Percentiles rank a stretch among this genome's conserved stretches.
Evolutionary conservation across 208 protist species (phyloP).

Genomic region (Strigomonas oncopelti): DNA sequence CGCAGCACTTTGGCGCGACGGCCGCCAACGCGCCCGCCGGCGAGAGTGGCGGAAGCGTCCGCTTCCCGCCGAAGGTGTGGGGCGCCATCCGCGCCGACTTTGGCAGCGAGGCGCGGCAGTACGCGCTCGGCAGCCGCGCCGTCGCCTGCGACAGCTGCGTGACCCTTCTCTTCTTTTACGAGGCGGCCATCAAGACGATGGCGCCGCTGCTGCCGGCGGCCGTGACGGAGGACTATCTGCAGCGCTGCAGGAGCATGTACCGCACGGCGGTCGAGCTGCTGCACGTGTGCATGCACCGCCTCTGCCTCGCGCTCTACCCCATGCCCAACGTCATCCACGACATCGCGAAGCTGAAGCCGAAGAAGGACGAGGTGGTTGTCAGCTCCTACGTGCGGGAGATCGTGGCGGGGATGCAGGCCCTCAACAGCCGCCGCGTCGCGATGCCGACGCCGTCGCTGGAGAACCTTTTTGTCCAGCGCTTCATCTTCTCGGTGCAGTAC

Average conservation of each 20-base stretch:
- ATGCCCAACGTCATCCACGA: constrained; percentile 49
- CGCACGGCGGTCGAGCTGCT: constrained; percentile 57
- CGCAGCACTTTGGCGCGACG: constrained; percentile 1
- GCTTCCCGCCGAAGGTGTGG: constrained; percentile 72
- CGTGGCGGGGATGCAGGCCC: constrained; percentile 35
- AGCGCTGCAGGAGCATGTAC: constrained; percentile 43
- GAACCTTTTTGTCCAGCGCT: constrained; percentile 50
- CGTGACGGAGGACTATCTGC: constrained; percentile 34
- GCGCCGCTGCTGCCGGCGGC: constrained; percentile 47
- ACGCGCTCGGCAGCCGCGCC: constrained; percentile 54
- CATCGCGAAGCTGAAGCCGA: constrained; percentile 59
- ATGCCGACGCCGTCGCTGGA: constrained; percentile 72
- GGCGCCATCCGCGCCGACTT: constrained; percentile 49
- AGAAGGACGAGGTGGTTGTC: constrained; percentile 56
- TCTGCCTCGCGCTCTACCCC: constrained; percentile 70
- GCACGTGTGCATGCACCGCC: constrained; percentile 75
- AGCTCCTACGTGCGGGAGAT: constrained; percentile 60
- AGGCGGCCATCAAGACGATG: constrained; percentile 50
- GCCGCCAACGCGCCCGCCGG: constrained; percentile 6
- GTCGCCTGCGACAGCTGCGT: constrained; percentile 58
- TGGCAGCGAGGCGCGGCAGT: constrained; percentile 51
- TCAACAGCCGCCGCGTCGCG: constrained; percentile 44
- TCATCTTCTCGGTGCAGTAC: constrained; percentile 71
- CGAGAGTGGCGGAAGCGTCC: constrained; percentile 2
- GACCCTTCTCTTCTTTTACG: constrained; percentile 58